phyloP scores from a whole-genome alignment of 805 yeast species.

The Lachancea fermentati region DNA sequence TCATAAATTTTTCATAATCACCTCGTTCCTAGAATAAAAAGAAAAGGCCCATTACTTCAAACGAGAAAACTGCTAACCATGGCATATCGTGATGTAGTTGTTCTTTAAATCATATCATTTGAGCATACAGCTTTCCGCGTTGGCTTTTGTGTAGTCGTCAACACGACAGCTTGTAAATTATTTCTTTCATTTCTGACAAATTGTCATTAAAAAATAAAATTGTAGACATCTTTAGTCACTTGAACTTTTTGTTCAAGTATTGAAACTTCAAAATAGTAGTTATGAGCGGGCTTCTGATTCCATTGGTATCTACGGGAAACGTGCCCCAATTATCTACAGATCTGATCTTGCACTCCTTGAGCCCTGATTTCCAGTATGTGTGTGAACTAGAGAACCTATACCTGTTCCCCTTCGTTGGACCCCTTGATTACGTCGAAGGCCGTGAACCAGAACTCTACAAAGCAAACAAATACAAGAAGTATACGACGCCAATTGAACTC shows the following conservation, averaged over 20 bases:
- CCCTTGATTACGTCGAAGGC: constrained; percentile 47
- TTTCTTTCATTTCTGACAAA: no score
- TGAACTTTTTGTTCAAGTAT: no score
- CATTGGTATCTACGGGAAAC: constrained; percentile 82
- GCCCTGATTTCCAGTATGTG: constrained; percentile 46
- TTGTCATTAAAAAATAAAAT: no score
- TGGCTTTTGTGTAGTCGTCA: no score
- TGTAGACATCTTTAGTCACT: no score
- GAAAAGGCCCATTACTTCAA: not conserved
- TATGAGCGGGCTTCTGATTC: constrained; percentile 53
- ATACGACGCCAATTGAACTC: constrained; percentile 63
- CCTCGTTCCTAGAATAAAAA: not conserved
- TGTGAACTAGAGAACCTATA: constrained; percentile 53
- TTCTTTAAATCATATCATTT: no score
- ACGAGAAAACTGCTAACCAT: not conserved
- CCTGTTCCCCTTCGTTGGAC: constrained; percentile 80
- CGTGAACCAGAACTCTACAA: constrained; percentile 15
- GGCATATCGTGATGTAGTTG: no score
- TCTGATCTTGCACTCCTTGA: constrained; percentile 51
- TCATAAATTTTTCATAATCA: not conserved
- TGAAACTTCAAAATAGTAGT: no score
- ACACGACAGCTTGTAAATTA: no score
- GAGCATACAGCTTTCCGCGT: no score
- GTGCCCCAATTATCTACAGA: constrained; percentile 82
- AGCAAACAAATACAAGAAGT: constrained; percentile 15